These are phyloP conservation scores for Datisca glomerata DNA, from an alignment of 306 rosid genomes.

Conservation along the genomic window DNA sequence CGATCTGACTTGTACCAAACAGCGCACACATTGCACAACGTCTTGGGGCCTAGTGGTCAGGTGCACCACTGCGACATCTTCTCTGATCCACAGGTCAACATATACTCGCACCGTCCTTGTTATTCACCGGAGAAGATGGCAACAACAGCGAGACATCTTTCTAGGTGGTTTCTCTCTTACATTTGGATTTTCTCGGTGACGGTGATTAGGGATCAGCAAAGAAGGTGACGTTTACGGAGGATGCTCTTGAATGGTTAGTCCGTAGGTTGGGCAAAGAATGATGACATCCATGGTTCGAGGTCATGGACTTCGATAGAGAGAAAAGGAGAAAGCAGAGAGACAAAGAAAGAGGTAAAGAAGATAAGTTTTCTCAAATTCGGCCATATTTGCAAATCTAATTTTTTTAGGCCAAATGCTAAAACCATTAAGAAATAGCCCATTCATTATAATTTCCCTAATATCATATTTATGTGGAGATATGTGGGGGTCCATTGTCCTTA, in stretches of 20 bases:
- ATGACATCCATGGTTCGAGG: slow-evolving; percentile 6
- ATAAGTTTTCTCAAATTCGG: no score
- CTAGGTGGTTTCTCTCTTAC: not conserved
- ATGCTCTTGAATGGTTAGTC: not conserved
- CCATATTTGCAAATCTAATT: no score
- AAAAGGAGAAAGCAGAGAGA: no score
- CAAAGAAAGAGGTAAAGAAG: no score
- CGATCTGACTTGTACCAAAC: slow-evolving; percentile 55
- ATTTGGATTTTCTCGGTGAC: not conserved
- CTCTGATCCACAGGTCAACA: slow-evolving; percentile 45
- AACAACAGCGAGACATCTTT: not conserved
- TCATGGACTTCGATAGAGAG: not conserved
- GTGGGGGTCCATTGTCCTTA: no score
- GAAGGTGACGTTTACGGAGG: not conserved
- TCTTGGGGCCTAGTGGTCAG: slow-evolving; percentile 58
- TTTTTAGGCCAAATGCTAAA: no score
- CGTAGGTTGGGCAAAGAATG: not conserved
- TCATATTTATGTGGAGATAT: no score
- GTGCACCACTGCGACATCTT: slow-evolving; percentile 70
- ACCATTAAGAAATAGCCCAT: no score
- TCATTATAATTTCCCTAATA: no score
- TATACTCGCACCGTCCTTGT: slow-evolving; percentile 7
- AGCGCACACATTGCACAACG: slow-evolving; percentile 60
- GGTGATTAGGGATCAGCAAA: not conserved
- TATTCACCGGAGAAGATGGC: not conserved